Conservation (phyloP, 495 filamentous ascomycete species). For the Chaetomium fimeti region DNA sequence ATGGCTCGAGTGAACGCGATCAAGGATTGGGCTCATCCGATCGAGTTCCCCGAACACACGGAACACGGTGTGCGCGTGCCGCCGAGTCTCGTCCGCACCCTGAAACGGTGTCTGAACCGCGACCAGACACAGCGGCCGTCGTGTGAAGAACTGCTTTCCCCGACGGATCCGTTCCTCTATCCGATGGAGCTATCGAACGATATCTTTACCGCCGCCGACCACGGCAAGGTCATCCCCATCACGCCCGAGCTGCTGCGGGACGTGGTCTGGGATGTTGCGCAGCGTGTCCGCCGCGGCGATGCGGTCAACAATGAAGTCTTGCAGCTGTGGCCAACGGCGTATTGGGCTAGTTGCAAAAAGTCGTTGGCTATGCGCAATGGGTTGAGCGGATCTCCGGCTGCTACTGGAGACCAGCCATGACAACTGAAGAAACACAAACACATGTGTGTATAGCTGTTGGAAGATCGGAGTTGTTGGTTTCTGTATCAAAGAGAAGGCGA, state of each 20-base stretch:
- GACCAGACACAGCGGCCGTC: slow-evolving; percentile 76
- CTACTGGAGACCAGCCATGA: neutral
- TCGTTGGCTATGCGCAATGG: slow-evolving; percentile 7
- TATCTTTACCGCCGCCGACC: slow-evolving; percentile 36
- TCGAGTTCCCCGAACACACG: slow-evolving; percentile 75
- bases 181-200: slow-evolving; percentile 58
- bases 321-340: slow-evolving; percentile 61
- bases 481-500: neutral
- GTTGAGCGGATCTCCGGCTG: too few relatives aligned
- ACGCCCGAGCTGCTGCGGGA: slow-evolving; percentile 72
- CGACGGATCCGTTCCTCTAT: slow-evolving; percentile 76
- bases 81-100: slow-evolving; percentile 63
- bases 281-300: slow-evolving; percentile 65
- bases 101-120: slow-evolving; percentile 77
- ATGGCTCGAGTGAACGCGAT: slow-evolving; percentile 76
- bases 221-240: slow-evolving; percentile 65
- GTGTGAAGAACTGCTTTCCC: slow-evolving; percentile 68
- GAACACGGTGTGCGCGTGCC: slow-evolving; percentile 73
- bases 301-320: slow-evolving; percentile 68
- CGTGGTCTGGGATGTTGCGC: slow-evolving; percentile 73
- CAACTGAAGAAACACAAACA: neutral
- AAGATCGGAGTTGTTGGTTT: neutral
- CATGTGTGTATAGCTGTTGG: neutral
- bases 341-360: slow-evolving; percentile 55
- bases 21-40: slow-evolving; percentile 77